These are phyloP conservation scores for Agapanthus africanus DNA, from an alignment of 106 monocot species.

Conservation along the genomic window DNA sequence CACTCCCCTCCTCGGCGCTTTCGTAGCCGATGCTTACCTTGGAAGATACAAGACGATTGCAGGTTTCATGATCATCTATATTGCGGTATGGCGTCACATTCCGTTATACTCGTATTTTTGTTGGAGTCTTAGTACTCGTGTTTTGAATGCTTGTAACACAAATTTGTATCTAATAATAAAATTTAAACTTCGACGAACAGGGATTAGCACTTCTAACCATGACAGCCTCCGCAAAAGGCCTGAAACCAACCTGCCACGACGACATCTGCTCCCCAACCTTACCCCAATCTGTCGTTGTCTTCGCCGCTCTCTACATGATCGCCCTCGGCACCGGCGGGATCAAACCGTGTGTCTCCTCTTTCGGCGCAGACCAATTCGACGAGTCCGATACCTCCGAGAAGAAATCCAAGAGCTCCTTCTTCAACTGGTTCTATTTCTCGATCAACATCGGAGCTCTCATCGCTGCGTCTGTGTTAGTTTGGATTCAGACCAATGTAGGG, in stretches of 20 bases:
- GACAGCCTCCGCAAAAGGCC: slow-evolving; percentile 23
- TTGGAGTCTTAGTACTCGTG: too few relatives aligned
- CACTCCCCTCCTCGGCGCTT: slow-evolving; percentile 36
- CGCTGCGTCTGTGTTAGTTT: slow-evolving; percentile 40
- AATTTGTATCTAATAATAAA: too few relatives aligned
- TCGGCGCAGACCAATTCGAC: slow-evolving; percentile 54
- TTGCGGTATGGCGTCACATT: slow-evolving; percentile 37
- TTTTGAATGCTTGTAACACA: too few relatives aligned
- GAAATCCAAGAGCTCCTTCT: slow-evolving; percentile 46
- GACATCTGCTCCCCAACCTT: slow-evolving; percentile 24
- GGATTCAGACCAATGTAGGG: slow-evolving; percentile 41
- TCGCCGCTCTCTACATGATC: slow-evolving; percentile 42
- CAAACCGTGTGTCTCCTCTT: slow-evolving; percentile 48
- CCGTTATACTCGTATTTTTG: too few relatives aligned
- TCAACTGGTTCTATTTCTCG: slow-evolving; percentile 56
- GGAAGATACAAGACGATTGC: slow-evolving; percentile 36
- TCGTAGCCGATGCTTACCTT: slow-evolving; percentile 37
- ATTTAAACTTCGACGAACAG: too few relatives aligned
- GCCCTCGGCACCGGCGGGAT: slow-evolving; percentile 47
- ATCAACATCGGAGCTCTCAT: slow-evolving; percentile 49
- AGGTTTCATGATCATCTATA: slow-evolving; percentile 34
- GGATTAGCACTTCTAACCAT: slow-evolving; percentile 32
- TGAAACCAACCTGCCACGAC: slow-evolving; percentile 20
- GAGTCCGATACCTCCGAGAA: slow-evolving; percentile 35
- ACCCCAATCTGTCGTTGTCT: slow-evolving; percentile 27